Percentiles rank a stretch among this genome's conserved stretches.
These are phyloP conservation scores for Nadsonia commutata DNA, from an alignment of 1,139 yeast genomes.

Conservation along the genomic window DNA sequence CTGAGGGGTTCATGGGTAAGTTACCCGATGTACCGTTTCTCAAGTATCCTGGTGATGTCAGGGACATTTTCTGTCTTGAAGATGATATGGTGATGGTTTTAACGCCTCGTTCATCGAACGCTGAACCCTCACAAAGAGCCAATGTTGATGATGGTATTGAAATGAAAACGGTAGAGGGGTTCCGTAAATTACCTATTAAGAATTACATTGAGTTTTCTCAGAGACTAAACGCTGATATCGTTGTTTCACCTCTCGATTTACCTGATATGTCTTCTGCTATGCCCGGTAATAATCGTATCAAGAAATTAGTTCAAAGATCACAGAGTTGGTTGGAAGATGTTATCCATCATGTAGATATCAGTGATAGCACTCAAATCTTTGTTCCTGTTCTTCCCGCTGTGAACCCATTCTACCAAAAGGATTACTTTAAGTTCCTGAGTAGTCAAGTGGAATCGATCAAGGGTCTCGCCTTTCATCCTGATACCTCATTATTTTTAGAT, in stretches of 20 bases:
- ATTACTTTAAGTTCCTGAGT: slow-evolving; percentile 15
- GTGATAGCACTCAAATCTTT: slow-evolving; percentile 11
- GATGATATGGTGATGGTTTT: slow-evolving; percentile 15
- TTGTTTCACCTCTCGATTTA: slow-evolving; percentile 21
- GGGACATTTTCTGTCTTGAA: slow-evolving; percentile 15
- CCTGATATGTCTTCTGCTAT: slow-evolving; percentile 19
- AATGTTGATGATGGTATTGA: slow-evolving; percentile 20
- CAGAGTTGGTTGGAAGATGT: slow-evolving; percentile 21
- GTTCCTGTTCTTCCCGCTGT: slow-evolving; percentile 23
- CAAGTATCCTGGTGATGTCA: slow-evolving; percentile 7
- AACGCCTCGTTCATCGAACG: slow-evolving; percentile 18
- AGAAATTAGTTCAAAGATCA: slow-evolving; percentile 23
- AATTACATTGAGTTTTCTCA: slow-evolving; percentile 14
- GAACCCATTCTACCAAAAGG: slow-evolving; percentile 12
- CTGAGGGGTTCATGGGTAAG: slow-evolving; percentile 22
- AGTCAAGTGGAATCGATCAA: slow-evolving; percentile 8
- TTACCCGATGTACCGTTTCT: slow-evolving; percentile 13
- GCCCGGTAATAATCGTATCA: slow-evolving; percentile 24
- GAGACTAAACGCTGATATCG: slow-evolving; percentile 18
- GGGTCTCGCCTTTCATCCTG: slow-evolving; percentile 14
- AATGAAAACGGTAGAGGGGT: slow-evolving; percentile 25
- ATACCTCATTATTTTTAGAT: neutral
- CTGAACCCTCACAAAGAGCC: slow-evolving; percentile 21
- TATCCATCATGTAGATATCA: slow-evolving; percentile 6
- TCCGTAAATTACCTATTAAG: slow-evolving; percentile 17